Conservation (phyloP, 176 grass and related monocot species). For the Avena atlantica region DNA sequence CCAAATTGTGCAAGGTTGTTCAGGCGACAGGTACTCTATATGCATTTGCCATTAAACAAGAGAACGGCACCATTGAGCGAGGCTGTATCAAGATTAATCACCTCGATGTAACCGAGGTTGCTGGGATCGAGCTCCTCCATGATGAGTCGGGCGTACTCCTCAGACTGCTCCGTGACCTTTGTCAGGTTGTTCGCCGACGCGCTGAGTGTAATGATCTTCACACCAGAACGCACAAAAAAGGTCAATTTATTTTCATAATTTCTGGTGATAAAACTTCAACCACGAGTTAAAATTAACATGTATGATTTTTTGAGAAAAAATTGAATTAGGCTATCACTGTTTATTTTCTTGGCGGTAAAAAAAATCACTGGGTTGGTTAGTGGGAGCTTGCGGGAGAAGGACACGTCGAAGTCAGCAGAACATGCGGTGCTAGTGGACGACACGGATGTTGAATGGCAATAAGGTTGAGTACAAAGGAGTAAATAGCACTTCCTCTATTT, state of each 20-base stretch:
- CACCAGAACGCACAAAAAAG: background rate
- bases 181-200: constrained; percentile 84
- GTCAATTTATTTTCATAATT: background rate
- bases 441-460: constrained; percentile 11
- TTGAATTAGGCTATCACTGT: background rate
- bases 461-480: too few relatives aligned
- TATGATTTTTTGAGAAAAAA: too few relatives aligned
- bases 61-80: too few relatives aligned
- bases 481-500: too few relatives aligned
- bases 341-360: constrained; percentile 30
- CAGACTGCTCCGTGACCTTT: constrained; percentile 70
- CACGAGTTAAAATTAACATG: background rate
- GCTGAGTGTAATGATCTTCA: constrained; percentile 82
- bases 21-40: too few relatives aligned
- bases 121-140: constrained; percentile 96
- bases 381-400: background rate
- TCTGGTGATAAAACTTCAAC: background rate
- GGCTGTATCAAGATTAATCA: background rate
- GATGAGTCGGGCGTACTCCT: constrained; percentile 91
- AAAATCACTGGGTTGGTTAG: background rate
- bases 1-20: too few relatives aligned
- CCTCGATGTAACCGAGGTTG: constrained; percentile 90
- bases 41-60: too few relatives aligned
- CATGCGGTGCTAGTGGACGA: constrained; percentile 10
- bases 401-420: constrained; percentile 19